A percentile compares a stretch with the other conserved stretches of the same genome.
phyloP scores from a whole-genome alignment of 2,329 filamentous ascomycete genomes.

The Beauveria pseudobassiana region DNA sequence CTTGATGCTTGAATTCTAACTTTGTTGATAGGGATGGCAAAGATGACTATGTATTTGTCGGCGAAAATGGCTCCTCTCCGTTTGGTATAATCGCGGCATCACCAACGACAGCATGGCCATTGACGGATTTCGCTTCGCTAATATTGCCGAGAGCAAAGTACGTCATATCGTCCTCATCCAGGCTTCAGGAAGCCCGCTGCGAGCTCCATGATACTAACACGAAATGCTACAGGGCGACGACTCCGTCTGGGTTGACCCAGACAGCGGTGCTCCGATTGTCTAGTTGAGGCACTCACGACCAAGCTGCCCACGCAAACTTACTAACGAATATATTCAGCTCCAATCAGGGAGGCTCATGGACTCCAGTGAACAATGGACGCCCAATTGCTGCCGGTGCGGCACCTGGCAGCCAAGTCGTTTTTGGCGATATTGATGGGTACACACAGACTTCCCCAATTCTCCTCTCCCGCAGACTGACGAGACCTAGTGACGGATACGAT shows the following conservation, averaged over 20 bases:
- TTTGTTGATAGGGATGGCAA: constrained; percentile 8
- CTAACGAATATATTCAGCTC: background rate
- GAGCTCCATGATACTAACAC: background rate
- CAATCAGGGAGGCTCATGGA: constrained; percentile 1
- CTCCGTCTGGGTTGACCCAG: constrained; percentile 15
- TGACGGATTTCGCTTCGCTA: constrained; percentile 13
- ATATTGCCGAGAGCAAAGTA: constrained; percentile 12
- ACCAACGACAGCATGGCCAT: constrained; percentile 10
- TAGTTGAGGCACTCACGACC: background rate
- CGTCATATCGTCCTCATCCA: background rate
- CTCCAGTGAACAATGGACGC: constrained; percentile 1
- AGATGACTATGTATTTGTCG: constrained; percentile 12
- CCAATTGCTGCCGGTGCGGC: constrained; percentile 12
- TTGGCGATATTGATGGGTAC: constrained; percentile 14
- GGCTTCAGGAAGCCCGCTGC: background rate
- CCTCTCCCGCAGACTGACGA: background rate
- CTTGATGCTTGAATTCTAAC: background rate
- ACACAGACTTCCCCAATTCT: too few relatives aligned
- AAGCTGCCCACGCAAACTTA: background rate
- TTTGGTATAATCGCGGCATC: constrained; percentile 15
- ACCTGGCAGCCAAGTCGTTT: constrained; percentile 10
- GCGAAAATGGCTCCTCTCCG: constrained; percentile 5
- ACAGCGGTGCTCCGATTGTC: constrained; percentile 6
- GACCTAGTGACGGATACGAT: constrained; percentile 9
- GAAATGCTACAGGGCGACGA: constrained; percentile 9